These are phyloP conservation scores for Kwoniella sp. DNA, from an alignment of 768 basidiomycete genomes.

Conservation along the genomic window DNA sequence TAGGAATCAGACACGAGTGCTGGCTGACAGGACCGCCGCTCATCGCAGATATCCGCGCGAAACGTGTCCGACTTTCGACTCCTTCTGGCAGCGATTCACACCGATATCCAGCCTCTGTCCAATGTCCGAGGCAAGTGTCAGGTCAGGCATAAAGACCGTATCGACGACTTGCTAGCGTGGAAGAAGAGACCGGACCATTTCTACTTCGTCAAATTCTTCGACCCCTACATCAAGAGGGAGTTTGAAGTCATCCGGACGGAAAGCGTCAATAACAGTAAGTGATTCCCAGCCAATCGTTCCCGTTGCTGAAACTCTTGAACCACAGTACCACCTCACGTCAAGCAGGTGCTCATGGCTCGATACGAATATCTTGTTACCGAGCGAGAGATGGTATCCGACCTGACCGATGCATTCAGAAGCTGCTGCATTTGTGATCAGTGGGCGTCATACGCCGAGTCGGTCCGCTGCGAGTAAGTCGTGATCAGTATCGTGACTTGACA, in stretches of 20 bases:
- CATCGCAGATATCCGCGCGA: slow-evolving; percentile 75
- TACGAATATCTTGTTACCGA: slow-evolving; percentile 96
- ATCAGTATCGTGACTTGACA: not conserved
- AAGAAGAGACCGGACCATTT: slow-evolving; percentile 91
- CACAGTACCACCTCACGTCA: slow-evolving; percentile 76
- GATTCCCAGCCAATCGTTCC: not conserved
- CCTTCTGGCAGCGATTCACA: slow-evolving; percentile 90
- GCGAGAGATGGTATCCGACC: slow-evolving; percentile 83
- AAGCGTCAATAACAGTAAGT: slow-evolving; percentile 83
- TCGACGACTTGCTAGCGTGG: slow-evolving; percentile 86
- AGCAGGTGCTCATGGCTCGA: slow-evolving; percentile 67
- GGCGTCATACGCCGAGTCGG: slow-evolving; percentile 71
- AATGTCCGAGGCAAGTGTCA: slow-evolving; percentile 89
- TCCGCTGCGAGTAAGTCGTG: slow-evolving; percentile 48
- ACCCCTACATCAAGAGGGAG: slow-evolving; percentile 96
- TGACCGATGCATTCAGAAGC: slow-evolving; percentile 76
- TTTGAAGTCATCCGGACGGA: slow-evolving; percentile 88
- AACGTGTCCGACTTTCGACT: slow-evolving; percentile 84
- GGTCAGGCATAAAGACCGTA: slow-evolving; percentile 92
- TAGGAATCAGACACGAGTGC: no score
- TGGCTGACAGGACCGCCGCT: no score
- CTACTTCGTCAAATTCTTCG: slow-evolving; percentile 91
- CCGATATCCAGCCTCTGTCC: slow-evolving; percentile 90
- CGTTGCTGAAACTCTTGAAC: not conserved
- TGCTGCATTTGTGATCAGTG: slow-evolving; percentile 83